Conservation (phyloP, 305 asterid genomes). For the Rubia tinctorum region DNA sequence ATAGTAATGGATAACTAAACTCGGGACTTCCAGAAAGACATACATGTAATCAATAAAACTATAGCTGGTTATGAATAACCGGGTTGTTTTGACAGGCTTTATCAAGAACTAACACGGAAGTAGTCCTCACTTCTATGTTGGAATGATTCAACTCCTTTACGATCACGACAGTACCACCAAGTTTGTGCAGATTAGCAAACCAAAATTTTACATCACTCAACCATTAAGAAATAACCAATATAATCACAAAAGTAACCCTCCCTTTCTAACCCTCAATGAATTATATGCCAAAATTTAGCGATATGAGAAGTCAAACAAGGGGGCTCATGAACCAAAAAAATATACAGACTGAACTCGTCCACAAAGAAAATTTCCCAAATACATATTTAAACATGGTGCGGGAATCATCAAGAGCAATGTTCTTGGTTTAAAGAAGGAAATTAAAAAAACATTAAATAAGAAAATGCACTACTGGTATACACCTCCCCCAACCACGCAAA, state of each 20-base stretch:
- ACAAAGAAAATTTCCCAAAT: too few relatives aligned
- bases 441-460: too few relatives aligned
- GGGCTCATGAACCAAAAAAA: too few relatives aligned
- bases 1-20: neutral
- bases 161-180: conserved; percentile 65
- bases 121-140: conserved; percentile 51
- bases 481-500: too few relatives aligned
- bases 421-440: too few relatives aligned
- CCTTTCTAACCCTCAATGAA: too few relatives aligned
- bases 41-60: conserved; percentile 2
- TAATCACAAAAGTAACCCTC: neutral
- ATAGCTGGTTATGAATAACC: conserved; percentile 72
- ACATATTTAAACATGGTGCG: too few relatives aligned
- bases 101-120: conserved; percentile 77
- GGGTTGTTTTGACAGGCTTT: conserved; percentile 87
- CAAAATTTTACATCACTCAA: conserved; percentile 8
- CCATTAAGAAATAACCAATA: neutral
- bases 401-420: too few relatives aligned
- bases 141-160: conserved; percentile 47
- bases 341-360: too few relatives aligned
- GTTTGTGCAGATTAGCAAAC: conserved; percentile 61
- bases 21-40: neutral
- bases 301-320: too few relatives aligned
- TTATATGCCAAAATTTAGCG: too few relatives aligned
- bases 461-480: too few relatives aligned